Evolutionary conservation across 2,329 filamentous ascomycete genomes (phyloP), one percentile per base, ranked within the genome.

Genomic region (Gnomoniopsis smithogilvyi): DNA sequence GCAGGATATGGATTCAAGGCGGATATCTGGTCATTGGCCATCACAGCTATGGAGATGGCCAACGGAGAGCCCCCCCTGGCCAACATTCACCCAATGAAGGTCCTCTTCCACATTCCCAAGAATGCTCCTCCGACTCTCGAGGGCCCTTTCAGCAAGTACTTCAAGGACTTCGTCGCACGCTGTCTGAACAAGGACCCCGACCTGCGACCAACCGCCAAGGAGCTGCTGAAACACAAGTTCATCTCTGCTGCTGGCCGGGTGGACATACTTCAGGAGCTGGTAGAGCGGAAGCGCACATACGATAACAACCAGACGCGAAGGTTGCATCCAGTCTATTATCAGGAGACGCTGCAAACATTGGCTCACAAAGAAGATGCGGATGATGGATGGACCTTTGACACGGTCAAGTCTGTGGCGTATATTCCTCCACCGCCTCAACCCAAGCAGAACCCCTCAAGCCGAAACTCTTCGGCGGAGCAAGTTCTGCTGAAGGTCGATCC

Each of bases 161-260:
- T 98, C 78, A 96, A 92, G 69, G 94, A 99, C 69, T 99, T 99
- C 68, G 82, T 99, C 21, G 83, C 91, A 0, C 87, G 92, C 65
- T 99, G 95, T 70, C 80, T 99, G 62, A 89, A 94, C 67, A 99
- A 98, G 71, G 92, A 98, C 67, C 89, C 92, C 10, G 92, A 96
- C 63, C 84, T 84, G 65, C 80, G 95, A 63, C 91, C 92, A 0
- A 89, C 89, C 0, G 94, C 95, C 12, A 94, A 89, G 72, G 92
- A 97, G 41, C 79, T 99, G 14, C 76, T 98, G 54, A 89, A 88
- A 69, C 94, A 98, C 74, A 87, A 88, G 49, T 99, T 98, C 71
- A 90, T 99, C 66, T 85, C 88, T 55, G 86, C 84, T 47, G 93
- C 95, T 1, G 94, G 93, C 58, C 96, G 92, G 73, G 86, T 93